A percentile compares a stretch with the other conserved stretches of the same genome.
phyloP scores from a whole-genome alignment of 495 filamentous ascomycete genomes.

The Jackrogersella minutella region DNA sequence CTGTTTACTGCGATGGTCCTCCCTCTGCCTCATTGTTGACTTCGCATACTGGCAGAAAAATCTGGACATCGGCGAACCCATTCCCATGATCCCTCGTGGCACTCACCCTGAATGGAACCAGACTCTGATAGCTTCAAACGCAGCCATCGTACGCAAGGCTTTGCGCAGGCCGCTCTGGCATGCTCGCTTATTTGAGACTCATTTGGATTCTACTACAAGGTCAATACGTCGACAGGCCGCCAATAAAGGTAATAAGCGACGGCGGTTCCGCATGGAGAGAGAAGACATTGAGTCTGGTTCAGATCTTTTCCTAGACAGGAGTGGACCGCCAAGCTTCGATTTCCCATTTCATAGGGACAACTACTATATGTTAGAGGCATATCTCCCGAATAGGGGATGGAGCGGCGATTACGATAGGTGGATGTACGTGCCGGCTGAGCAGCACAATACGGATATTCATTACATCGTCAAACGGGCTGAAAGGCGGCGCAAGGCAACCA shows the following conservation, averaged over 20 bases:
- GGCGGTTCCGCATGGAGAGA: conserved; percentile 57
- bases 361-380: conserved; percentile 63
- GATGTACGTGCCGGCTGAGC: conserved; percentile 53
- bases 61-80: conserved; percentile 58
- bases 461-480: conserved; percentile 35
- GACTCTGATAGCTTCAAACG: conserved; percentile 49
- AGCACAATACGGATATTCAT: conserved; percentile 55
- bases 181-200: conserved; percentile 58
- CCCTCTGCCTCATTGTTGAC: conserved; percentile 59
- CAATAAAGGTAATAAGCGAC: conserved; percentile 56
- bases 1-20: conserved; percentile 62
- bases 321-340: conserved; percentile 57
- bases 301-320: conserved; percentile 56
- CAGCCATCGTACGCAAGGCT: conserved; percentile 50
- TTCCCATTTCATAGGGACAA: conserved; percentile 61
- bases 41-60: conserved; percentile 62
- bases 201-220: conserved; percentile 58
- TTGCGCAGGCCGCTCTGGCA: conserved; percentile 57
- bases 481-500: conserved; percentile 9
- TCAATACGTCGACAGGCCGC: conserved; percentile 58
- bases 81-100: conserved; percentile 59
- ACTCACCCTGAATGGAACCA: conserved; percentile 55
- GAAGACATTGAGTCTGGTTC: conserved; percentile 53
- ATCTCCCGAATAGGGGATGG: conserved; percentile 58
- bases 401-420: conserved; percentile 46